phyloP scores from a whole-genome alignment of 768 basidiomycete species.

The Russula dissimulans region DNA sequence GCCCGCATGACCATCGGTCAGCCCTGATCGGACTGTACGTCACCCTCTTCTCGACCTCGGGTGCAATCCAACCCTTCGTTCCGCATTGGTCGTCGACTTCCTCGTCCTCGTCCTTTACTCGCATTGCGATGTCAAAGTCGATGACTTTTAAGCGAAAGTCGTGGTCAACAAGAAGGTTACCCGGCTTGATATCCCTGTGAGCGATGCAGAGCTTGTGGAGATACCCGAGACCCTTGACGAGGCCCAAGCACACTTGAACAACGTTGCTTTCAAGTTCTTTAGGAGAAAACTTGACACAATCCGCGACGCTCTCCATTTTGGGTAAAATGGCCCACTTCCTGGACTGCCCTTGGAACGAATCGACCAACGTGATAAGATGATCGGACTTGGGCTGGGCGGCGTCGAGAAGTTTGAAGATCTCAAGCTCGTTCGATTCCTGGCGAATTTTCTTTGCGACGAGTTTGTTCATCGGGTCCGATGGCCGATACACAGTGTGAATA shows the following conservation, averaged over 20 bases:
- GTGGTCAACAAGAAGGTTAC: no score
- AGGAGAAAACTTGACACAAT: background rate
- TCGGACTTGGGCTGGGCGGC: background rate
- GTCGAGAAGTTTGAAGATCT: background rate
- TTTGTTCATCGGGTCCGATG: no score
- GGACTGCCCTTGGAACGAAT: background rate
- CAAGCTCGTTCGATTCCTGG: background rate
- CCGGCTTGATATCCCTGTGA: background rate
- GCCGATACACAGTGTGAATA: no score
- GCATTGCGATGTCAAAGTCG: no score
- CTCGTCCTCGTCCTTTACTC: no score
- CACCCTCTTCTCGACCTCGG: no score
- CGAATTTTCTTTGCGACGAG: background rate
- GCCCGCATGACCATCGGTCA: no score
- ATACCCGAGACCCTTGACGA: background rate
- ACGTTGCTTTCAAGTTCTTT: background rate
- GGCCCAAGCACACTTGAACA: background rate
- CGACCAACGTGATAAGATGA: background rate
- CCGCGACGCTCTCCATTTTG: background rate
- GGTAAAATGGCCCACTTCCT: background rate
- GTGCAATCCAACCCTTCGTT: no score
- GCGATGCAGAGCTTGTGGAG: background rate
- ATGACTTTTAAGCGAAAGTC: no score
- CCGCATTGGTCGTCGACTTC: no score
- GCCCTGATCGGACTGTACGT: no score